Base-by-base conservation (phyloP, 805 yeast genomes). In the Cyberlindnera xishuangbannaensis region DNA sequence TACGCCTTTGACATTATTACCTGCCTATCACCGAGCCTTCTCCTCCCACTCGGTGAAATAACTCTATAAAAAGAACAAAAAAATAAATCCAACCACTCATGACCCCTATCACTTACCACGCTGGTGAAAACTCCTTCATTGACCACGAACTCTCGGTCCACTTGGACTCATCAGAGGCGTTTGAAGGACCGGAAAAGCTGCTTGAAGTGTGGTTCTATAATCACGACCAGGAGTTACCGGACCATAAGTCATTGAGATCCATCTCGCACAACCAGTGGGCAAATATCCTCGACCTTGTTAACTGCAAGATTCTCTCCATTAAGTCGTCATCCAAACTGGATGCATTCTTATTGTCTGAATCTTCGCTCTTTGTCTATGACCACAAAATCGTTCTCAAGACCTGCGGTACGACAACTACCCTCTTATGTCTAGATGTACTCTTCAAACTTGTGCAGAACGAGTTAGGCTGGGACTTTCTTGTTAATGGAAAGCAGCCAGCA, bases 131-230 rank as follows among this genome's bases (percentile, higher is more conserved):
- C 48, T 54, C 70, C 15, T 77, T 69, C 53, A 76, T 86, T 48
- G 88, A 88, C 59, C 90, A 82, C 57, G 84, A 80, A 40, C 65
- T 84, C 31, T 80, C 95, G 7, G 78, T 77, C 28, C 71, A 73
- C 40, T 65, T 88, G 43, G 97, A 88, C 62, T 87, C 96, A 14
- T 70, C 95, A 11, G 82, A 77, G 53, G 95, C 97, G 3, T 90
- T 90, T 55, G 97, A 90, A 65, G 97, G 98, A 6, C 97, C 98
- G 20, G 97, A 90, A 59, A 92, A 90, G 59, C 67, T 90, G 37
- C 66, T 92, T 26, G 96, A 90, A 56, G 67, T 90, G 38, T 88
- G 96, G 96, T 78, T 87, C 55, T 77, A 78, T 47, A 71, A 79
- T 10, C 58, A 66, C 24, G 64, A 63, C 25, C 39, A 53, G 17